Base-by-base conservation (phyloP, 306 rosid species). In the Bauhinia variegata region DNA sequence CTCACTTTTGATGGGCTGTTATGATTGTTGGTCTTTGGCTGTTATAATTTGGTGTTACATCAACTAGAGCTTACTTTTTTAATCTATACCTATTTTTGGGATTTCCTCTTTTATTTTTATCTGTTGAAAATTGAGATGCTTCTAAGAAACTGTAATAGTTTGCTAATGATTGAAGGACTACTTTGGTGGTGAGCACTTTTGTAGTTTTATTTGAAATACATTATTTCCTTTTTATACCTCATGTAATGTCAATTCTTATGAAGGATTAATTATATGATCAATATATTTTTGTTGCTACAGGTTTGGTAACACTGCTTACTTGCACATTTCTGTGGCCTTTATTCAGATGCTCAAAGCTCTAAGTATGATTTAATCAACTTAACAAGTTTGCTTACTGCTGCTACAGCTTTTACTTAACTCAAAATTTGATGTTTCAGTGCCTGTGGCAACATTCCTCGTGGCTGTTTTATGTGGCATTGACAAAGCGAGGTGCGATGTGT, bases 331-430 rank as follows among this genome's bases (percentile, higher is more conserved):
- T 69, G 99, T 95, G 82, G 96, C 99, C 68, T 93, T 93, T 81
- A 93, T 93, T 79, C 99, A 93, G 84, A 93, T 93, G 99, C 99
- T 93, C 69, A 93, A 93, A 76, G 99, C 97, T 71, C 78, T 87
- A 60, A 91, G 97, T 91, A 87, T 38, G 96, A 76, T 51, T 57
- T 69, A 38, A 65, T 51, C 47, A 72, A 38, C 72, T 65, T 69
- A 16, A 2, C 18, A 13, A 38, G 68, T 61, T 65, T 32, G 59
- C 65, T 55, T 57, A 59, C 33, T 55, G 16, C 31, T 57, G 8
- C 19, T 38, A 11, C 41, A 32, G n/a, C 41, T 0, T 36, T 78
- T 55, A 13, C 57, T 67, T 57, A 68, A 71, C 38, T 78, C 6
- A 10, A 41, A 58, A 67, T 51, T 76, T 57, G 49, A 43, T 82